A percentile compares a stretch with the other conserved stretches of the same genome.
phyloP scores from a whole-genome alignment of 495 filamentous ascomycete genomes.

The Ramalina intermedia region DNA sequence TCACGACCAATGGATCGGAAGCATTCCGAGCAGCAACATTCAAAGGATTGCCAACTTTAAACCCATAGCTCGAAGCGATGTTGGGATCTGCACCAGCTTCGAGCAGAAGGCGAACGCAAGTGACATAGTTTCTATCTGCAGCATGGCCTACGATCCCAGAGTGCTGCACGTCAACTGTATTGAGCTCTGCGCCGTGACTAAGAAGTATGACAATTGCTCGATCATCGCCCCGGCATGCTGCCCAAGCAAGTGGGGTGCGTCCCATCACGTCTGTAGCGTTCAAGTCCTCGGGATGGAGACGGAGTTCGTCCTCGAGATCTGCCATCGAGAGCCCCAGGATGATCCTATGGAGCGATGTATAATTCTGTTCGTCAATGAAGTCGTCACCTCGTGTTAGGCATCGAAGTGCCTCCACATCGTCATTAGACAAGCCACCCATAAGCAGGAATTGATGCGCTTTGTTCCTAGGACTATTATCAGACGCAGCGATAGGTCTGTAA shows the following conservation, averaged over 20 bases:
- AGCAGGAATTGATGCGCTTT: constrained; percentile 14
- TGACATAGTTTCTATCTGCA: constrained; percentile 8
- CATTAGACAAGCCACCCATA: not conserved
- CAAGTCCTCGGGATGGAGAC: constrained; percentile 14
- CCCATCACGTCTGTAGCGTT: constrained; percentile 19
- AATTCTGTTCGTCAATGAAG: constrained; percentile 18
- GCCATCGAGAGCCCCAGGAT: constrained; percentile 14
- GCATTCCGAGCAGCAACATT: constrained; percentile 16
- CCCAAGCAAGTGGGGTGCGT: constrained; percentile 23
- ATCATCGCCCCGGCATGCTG: constrained; percentile 17
- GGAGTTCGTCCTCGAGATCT: constrained; percentile 15
- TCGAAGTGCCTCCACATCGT: constrained; percentile 7
- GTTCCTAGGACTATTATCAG: constrained; percentile 17
- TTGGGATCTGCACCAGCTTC: constrained; percentile 19
- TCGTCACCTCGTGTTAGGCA: constrained; percentile 13
- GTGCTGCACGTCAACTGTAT: constrained; percentile 16
- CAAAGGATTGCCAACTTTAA: constrained; percentile 16
- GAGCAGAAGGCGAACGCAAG: constrained; percentile 19
- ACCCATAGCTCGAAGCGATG: not conserved
- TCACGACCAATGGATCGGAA: constrained; percentile 11
- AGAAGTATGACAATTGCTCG: constrained; percentile 12
- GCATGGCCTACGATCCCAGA: constrained; percentile 12
- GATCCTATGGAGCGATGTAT: constrained; percentile 20
- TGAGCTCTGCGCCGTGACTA: constrained; percentile 16
- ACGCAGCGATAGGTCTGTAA: constrained; percentile 13